Evolutionary conservation across 164 flowering plant genomes (phyloP).

Genomic region (Nelumbo lutea): DNA sequence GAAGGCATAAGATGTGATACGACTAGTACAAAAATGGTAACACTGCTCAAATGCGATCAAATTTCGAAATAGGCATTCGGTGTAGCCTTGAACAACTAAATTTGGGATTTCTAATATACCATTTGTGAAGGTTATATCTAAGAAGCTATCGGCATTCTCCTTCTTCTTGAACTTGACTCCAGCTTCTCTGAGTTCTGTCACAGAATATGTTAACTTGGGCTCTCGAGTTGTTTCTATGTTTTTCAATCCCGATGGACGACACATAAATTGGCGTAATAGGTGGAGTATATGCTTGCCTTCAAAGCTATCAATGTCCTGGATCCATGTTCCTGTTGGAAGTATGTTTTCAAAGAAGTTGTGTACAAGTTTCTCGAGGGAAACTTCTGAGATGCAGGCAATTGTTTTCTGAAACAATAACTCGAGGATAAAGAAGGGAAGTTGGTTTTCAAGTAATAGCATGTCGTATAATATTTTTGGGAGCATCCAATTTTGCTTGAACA

Average conservation of each 20-base stretch:
- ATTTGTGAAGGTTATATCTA: no score
- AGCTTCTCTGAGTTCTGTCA: no score
- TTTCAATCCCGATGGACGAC: no score
- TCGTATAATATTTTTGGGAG: slow-evolving; percentile 10
- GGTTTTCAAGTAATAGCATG: slow-evolving; percentile 19
- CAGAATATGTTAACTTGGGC: no score
- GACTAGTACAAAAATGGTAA: background rate
- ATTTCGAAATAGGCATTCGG: background rate
- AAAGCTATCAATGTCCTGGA: no score
- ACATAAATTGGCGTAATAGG: no score
- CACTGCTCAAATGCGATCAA: background rate
- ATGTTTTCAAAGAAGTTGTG: background rate
- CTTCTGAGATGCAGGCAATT: no score
- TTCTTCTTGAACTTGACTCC: no score
- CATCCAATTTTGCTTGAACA: background rate
- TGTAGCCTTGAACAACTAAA: background rate
- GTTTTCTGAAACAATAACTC: slow-evolving; percentile 6
- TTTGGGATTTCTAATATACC: background rate
- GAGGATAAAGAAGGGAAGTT: slow-evolving; percentile 2
- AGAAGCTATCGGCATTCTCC: no score
- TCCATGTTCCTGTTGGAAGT: background rate
- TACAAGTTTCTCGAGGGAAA: background rate
- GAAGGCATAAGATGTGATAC: background rate
- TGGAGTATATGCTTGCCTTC: no score
- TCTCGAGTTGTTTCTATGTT: no score